Base-by-base conservation (phyloP, 331 rosid genomes). In the Pyracantha coccinea region DNA sequence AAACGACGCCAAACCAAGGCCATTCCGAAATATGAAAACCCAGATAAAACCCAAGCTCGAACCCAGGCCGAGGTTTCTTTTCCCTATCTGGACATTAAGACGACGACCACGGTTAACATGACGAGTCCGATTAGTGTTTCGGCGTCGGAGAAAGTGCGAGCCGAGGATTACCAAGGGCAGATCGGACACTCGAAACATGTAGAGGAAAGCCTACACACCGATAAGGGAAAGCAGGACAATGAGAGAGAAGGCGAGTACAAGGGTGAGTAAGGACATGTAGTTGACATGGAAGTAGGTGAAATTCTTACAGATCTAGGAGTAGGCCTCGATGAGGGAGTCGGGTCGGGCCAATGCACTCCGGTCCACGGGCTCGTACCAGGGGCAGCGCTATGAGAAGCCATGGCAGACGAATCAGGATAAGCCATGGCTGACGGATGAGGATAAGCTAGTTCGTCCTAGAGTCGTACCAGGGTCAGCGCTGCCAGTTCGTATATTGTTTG, bases 301-400 rank as follows among this genome's bases (percentile, higher is more conserved):
- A 63, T 85, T 85, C 71, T 82, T 85, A 27, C 89, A 86, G 82
- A 82, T 81, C 80, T 86, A 82, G 45, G 89, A 77, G 77, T 82
- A 82, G 62, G 89, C 86, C 5, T 82, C 83, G 57, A 83, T 24
- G 10, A 85, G 71, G 71, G 84, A 79, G 8, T 73, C 73, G 4
- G 86, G 89, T 13, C 85, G 82, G 31, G 86, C 60, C 20, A 85
- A 17, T 8, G 89, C 62, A 67, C 41, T 47, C 70, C 85, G 83
- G 63, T 85, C 86, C 32, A 85, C 54, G 21, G 74, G 84, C 75
- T 85, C 84, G 28, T 71, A 63, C 89, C 89, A 85, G 0, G 89
- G 84, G 19, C 89, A 85, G 77, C 85, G 87, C n/a, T 85, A 89
- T 25, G 85, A 76, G 82, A 88, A 85, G 32, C 91, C 88, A 9